A percentile compares a stretch with the other conserved stretches of the same genome.
These are phyloP conservation scores for Solanum rostratum DNA, from an alignment of 257 asterid species.

Conservation along the genomic window DNA sequence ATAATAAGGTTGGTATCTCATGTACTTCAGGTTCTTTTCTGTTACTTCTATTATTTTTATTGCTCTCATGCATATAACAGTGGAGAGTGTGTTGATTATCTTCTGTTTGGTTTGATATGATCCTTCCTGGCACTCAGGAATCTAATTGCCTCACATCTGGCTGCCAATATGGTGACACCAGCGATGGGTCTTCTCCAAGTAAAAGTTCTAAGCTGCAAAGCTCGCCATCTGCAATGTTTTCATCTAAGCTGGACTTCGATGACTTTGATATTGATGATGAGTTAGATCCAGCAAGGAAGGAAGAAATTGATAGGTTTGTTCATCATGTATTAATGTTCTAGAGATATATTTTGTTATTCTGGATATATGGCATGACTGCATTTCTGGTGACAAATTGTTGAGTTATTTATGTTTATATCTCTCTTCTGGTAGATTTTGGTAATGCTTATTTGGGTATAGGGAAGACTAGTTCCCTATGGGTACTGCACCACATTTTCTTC, in stretches of 20 bases:
- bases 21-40: not conserved
- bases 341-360: not conserved
- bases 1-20: conserved; percentile 9
- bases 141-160: conserved; percentile 8
- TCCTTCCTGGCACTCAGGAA: conserved; percentile 9
- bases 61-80: not conserved
- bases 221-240: conserved; percentile 12
- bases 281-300: conserved; percentile 38
- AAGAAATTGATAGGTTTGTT: conserved; percentile 33
- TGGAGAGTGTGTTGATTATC: not conserved
- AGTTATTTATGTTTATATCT: not conserved
- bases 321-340: not conserved
- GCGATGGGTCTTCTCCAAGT: conserved; percentile 14
- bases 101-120: not conserved
- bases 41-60: not conserved
- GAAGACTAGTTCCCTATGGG: not conserved
- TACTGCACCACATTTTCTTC: not conserved
- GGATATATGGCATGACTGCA: not conserved
- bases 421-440: not conserved
- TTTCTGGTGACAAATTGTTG: not conserved
- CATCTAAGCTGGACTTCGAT: conserved; percentile 27
- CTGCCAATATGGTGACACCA: conserved; percentile 3
- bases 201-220: conserved; percentile 6
- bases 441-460: not conserved
- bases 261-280: conserved; percentile 33